Conservation (phyloP, 2,329 filamentous ascomycete species). For the Dryadomyces quercus-mongolicae region DNA sequence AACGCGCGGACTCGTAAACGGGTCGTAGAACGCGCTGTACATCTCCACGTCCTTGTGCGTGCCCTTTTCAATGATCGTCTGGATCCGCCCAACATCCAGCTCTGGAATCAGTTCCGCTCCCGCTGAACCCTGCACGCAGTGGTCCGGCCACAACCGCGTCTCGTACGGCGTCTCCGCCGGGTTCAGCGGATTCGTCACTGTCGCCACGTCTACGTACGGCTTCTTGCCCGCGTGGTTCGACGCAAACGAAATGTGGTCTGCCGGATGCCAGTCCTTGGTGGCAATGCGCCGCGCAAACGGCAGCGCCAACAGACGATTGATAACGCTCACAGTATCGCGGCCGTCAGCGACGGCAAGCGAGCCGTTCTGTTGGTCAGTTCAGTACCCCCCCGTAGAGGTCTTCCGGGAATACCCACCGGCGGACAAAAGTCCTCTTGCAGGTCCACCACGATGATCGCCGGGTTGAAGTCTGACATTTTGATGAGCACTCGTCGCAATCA, state of each 20-base stretch:
- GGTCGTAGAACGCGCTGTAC: slow-evolving; percentile 85
- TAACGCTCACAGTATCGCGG: slow-evolving; percentile 52
- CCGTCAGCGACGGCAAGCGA: slow-evolving; percentile 70
- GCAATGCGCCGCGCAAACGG: slow-evolving; percentile 67
- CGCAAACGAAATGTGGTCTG: slow-evolving; percentile 78
- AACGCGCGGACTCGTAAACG: slow-evolving; percentile 51
- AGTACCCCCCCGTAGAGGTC: not conserved
- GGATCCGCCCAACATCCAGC: slow-evolving; percentile 48
- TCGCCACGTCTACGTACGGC: slow-evolving; percentile 54
- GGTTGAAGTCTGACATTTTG: slow-evolving; percentile 22
- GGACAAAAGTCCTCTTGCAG: slow-evolving; percentile 93
- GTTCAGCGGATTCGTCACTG: slow-evolving; percentile 56
- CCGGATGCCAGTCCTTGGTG: slow-evolving; percentile 88
- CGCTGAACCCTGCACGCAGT: slow-evolving; percentile 66
- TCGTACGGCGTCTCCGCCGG: slow-evolving; percentile 46
- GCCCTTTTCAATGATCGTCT: slow-evolving; percentile 67
- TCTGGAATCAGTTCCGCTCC: slow-evolving; percentile 67
- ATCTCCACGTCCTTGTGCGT: slow-evolving; percentile 66
- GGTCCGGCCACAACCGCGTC: slow-evolving; percentile 74
- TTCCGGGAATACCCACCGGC: slow-evolving; percentile 45
- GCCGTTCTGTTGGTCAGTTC: slow-evolving; percentile 50
- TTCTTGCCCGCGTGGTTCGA: slow-evolving; percentile 57
- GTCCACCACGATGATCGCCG: slow-evolving; percentile 63
- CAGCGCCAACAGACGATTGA: slow-evolving; percentile 64
- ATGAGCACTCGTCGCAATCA: too few relatives aligned